These are phyloP conservation scores for Hypoxylon sp. DNA, from an alignment of 2,329 filamentous ascomycete species.

Conservation along the genomic window DNA sequence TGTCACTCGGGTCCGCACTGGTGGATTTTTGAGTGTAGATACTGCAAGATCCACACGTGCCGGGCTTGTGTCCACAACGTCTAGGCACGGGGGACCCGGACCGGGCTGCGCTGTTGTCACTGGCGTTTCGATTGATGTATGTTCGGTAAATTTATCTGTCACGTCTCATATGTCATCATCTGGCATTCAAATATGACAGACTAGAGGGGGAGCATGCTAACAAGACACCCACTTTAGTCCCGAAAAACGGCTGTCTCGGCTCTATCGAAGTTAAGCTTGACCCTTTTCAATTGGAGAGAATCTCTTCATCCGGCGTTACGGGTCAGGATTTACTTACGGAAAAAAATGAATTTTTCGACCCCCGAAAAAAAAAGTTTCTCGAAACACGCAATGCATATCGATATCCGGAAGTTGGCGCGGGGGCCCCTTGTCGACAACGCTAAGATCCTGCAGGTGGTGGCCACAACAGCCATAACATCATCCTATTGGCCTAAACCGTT, in stretches of 20 bases:
- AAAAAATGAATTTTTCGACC: constrained; percentile 33
- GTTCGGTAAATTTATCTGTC: constrained; percentile 37
- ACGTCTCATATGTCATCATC: constrained; percentile 44
- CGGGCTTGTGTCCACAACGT: constrained; percentile 68
- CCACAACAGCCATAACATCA: constrained; percentile 34
- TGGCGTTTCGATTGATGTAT: constrained; percentile 36
- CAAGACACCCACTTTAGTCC: constrained; percentile 30
- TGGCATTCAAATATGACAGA: constrained; percentile 37
- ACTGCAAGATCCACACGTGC: constrained; percentile 77
- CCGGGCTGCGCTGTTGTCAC: constrained; percentile 33
- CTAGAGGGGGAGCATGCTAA: constrained; percentile 34
- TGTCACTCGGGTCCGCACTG: constrained; percentile 76
- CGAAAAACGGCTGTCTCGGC: constrained; percentile 20
- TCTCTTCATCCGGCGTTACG: constrained; percentile 38
- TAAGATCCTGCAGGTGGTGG: constrained; percentile 44
- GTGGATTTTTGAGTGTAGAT: constrained; percentile 78
- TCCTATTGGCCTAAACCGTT: constrained; percentile 40
- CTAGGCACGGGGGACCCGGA: constrained; percentile 46
- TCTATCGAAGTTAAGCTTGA: constrained; percentile 32
- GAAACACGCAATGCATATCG: constrained; percentile 42
- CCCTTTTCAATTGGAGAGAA: constrained; percentile 35
- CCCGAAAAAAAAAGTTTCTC: constrained; percentile 38
- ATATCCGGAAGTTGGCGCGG: constrained; percentile 40
- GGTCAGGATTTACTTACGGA: constrained; percentile 32
- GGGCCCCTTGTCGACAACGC: constrained; percentile 37